phyloP scores from a whole-genome alignment of 2,329 filamentous ascomycete species.

The Colletotrichum spinosum region DNA sequence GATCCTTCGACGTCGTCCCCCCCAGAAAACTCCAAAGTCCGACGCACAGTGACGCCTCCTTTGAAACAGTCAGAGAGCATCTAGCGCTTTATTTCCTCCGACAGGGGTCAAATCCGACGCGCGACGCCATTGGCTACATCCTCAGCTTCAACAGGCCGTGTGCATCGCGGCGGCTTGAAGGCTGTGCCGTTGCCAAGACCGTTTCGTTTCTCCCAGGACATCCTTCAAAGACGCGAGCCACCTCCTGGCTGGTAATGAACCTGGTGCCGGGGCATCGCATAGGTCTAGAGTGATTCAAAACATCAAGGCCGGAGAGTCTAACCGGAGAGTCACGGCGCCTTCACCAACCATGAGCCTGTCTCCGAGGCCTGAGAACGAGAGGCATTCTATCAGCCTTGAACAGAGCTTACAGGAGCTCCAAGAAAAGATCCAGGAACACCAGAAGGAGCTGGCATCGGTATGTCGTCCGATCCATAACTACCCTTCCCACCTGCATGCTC shows the following conservation, averaged over 20 bases:
- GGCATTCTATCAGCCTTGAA: slow-evolving; percentile 69
- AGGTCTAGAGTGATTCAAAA: neutral
- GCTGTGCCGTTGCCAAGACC: slow-evolving; percentile 31
- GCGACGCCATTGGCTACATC: slow-evolving; percentile 17
- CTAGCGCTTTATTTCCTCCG: slow-evolving; percentile 31
- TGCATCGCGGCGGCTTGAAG: slow-evolving; percentile 18
- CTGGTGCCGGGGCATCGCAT: slow-evolving; percentile 7
- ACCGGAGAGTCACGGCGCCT: slow-evolving; percentile 8
- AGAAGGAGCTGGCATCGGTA: slow-evolving; percentile 55
- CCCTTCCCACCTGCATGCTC: neutral
- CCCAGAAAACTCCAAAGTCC: slow-evolving; percentile 27
- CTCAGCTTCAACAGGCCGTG: slow-evolving; percentile 25
- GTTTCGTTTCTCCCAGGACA: slow-evolving; percentile 35
- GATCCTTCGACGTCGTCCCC: slow-evolving; percentile 13
- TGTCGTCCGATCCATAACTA: neutral
- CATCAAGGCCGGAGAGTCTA: slow-evolving; percentile 13
- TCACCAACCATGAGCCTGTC: slow-evolving; percentile 20
- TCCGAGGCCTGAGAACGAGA: slow-evolving; percentile 41
- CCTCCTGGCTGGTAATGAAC: slow-evolving; percentile 6
- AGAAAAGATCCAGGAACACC: slow-evolving; percentile 64
- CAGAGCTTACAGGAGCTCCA: slow-evolving; percentile 77
- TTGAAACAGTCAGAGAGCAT: slow-evolving; percentile 35
- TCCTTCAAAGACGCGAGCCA: slow-evolving; percentile 23
- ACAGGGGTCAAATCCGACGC: slow-evolving; percentile 28
- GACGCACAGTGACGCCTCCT: slow-evolving; percentile 35